Percentiles rank a stretch among this genome's conserved stretches.
Conservation (phyloP, 116 monocot genomes). For the Cymodocea nodosa region DNA sequence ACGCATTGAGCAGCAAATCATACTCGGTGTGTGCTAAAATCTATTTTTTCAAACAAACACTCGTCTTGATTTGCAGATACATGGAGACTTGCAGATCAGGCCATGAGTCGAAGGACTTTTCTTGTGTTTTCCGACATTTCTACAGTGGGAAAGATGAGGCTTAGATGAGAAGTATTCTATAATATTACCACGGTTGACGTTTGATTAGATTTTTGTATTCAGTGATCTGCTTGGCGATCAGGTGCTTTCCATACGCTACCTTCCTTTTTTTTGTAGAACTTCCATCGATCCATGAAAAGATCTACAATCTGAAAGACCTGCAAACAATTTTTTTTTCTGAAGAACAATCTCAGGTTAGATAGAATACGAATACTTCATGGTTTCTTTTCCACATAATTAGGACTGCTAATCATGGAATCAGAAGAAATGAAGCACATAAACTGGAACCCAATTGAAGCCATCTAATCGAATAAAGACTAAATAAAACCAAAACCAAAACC, state of each 20-base stretch:
- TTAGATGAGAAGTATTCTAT: constrained; percentile 3
- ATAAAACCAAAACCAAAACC: neutral
- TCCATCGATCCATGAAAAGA: too few relatives aligned
- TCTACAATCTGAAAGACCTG: too few relatives aligned
- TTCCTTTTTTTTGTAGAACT: too few relatives aligned
- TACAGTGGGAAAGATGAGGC: constrained; percentile 53
- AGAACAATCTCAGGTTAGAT: too few relatives aligned
- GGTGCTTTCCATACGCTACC: too few relatives aligned
- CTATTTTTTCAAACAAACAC: neutral
- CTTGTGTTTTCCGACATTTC: constrained; percentile 67
- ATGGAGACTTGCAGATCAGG: constrained; percentile 41
- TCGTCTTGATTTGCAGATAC: constrained; percentile 35
- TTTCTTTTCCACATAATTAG: too few relatives aligned
- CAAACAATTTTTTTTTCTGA: too few relatives aligned
- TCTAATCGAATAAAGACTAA: neutral
- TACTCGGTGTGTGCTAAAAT: too few relatives aligned
- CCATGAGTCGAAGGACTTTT: constrained; percentile 62
- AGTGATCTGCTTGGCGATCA: too few relatives aligned
- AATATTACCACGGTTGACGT: too few relatives aligned
- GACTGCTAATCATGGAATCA: neutral
- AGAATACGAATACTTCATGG: too few relatives aligned
- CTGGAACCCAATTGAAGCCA: neutral
- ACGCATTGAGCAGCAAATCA: neutral
- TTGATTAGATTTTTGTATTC: too few relatives aligned
- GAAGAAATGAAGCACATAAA: neutral